Evolutionary conservation across 169 alveolate species (phyloP).

Genomic region (Plasmodium vivax): DNA sequence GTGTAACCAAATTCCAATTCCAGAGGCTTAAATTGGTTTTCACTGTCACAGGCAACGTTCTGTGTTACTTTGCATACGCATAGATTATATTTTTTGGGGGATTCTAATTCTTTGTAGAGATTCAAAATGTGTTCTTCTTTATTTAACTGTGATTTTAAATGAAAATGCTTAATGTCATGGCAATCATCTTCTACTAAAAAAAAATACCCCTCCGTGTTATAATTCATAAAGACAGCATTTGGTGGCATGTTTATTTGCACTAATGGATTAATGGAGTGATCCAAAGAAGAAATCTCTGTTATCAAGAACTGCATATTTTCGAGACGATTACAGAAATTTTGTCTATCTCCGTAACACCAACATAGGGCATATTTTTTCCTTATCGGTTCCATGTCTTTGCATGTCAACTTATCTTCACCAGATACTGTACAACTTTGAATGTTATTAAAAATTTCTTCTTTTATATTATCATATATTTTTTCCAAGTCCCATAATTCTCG

Average conservation of each 20-base stretch:
- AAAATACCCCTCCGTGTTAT: not conserved
- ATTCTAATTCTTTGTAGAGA: constrained; percentile 24
- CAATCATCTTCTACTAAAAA: constrained; percentile 58
- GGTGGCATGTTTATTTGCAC: constrained; percentile 43
- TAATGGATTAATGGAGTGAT: constrained; percentile 20
- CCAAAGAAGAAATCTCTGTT: constrained; percentile 24
- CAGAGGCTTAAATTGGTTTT: constrained; percentile 3
- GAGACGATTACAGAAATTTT: not conserved
- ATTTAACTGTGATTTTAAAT: constrained; percentile 28
- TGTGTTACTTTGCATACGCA: constrained; percentile 28
- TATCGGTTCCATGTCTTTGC: not conserved
- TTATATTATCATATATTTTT: not conserved
- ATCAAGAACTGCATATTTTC: not conserved
- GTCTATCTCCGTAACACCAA: constrained; percentile 40
- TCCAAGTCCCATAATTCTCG: not conserved
- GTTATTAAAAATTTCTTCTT: constrained; percentile 5
- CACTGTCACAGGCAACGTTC: constrained; percentile 22
- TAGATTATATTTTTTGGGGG: constrained; percentile 50
- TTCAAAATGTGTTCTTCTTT: constrained; percentile 11
- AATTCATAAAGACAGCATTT: constrained; percentile 28
- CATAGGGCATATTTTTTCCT: constrained; percentile 18
- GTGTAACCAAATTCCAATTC: not conserved
- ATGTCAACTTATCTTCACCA: constrained; percentile 35
- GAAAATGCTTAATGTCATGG: constrained; percentile 16
- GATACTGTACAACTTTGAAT: constrained; percentile 1